Percentiles rank a stretch among this genome's conserved stretches.
Evolutionary conservation across 768 basidiomycete species (phyloP).

Genomic region (Russula lepida): DNA sequence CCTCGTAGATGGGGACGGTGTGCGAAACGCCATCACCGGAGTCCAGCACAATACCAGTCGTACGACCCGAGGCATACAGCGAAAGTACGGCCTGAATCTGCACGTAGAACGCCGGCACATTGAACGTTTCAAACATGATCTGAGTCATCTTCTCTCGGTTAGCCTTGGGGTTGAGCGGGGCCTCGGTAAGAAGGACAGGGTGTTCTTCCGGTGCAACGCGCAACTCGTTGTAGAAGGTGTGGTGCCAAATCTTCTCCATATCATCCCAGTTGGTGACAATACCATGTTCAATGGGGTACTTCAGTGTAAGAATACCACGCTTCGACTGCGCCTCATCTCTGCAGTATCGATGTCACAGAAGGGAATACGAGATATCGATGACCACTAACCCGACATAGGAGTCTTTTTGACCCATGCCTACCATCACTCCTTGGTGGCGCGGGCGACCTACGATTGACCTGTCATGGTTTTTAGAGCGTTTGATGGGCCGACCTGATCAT

Average conservation of each 20-base stretch:
- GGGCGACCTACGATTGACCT: conserved; percentile 93
- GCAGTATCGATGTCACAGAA: conserved; percentile 15
- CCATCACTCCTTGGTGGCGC: conserved; percentile 93
- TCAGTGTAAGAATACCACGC: conserved; percentile 88
- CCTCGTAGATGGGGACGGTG: conserved; percentile 96
- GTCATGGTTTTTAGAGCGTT: not conserved
- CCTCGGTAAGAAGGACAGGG: conserved; percentile 63
- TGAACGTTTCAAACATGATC: conserved; percentile 77
- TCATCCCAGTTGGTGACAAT: conserved; percentile 98
- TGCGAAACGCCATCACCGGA: conserved; percentile 96
- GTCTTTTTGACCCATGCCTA: conserved; percentile 95
- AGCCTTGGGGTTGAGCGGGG: conserved; percentile 65
- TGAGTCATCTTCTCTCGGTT: conserved; percentile 73
- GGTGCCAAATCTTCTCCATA: conserved; percentile 99
- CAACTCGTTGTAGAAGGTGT: conserved; percentile 86
- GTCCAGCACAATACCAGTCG: conserved; percentile 91
- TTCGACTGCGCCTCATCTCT: conserved; percentile 91
- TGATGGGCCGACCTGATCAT: conserved; percentile 2
- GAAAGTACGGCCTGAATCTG: conserved; percentile 68
- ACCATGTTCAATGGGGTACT: conserved; percentile 92
- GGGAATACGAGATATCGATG: not conserved
- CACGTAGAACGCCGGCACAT: conserved; percentile 67
- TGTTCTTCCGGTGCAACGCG: conserved; percentile 74
- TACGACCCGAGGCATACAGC: conserved; percentile 89
- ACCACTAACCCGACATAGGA: conserved; percentile 81